These are phyloP conservation scores for Suhomyces terraborum DNA, from an alignment of 1,139 yeast species.

Conservation along the genomic window DNA sequence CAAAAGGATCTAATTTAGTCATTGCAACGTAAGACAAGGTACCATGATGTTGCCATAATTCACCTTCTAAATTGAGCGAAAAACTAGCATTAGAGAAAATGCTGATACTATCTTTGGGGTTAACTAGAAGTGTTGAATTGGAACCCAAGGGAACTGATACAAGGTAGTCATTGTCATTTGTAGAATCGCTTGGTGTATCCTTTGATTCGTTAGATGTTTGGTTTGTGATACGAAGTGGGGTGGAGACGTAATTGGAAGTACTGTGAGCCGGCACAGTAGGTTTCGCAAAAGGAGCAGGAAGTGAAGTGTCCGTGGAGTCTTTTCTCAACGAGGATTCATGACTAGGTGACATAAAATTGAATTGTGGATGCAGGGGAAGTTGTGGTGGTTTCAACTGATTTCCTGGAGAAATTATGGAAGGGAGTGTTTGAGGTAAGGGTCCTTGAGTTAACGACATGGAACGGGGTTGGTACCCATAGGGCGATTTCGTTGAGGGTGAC, in stretches of 20 bases:
- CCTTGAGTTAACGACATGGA: neutral
- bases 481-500: conserved; percentile 3
- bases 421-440: neutral
- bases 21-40: conserved; percentile 46
- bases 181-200: neutral
- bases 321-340: neutral
- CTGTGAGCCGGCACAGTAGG: neutral
- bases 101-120: conserved; percentile 39
- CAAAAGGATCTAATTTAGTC: conserved; percentile 46
- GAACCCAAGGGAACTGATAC: conserved; percentile 43
- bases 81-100: conserved; percentile 41
- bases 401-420: conserved; percentile 4
- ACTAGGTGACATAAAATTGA: neutral
- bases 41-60: conserved; percentile 45
- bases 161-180: neutral
- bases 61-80: conserved; percentile 42
- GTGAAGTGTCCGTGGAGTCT: neutral
- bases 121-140: conserved; percentile 37
- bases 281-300: neutral
- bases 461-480: conserved; percentile 1
- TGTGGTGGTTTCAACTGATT: conserved; percentile 5
- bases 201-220: neutral
- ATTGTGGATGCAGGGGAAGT: neutral
- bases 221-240: neutral
- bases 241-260: neutral